Base-by-base conservation (phyloP, 1,139 yeast genomes). In the Blastobotrys proliferans region DNA sequence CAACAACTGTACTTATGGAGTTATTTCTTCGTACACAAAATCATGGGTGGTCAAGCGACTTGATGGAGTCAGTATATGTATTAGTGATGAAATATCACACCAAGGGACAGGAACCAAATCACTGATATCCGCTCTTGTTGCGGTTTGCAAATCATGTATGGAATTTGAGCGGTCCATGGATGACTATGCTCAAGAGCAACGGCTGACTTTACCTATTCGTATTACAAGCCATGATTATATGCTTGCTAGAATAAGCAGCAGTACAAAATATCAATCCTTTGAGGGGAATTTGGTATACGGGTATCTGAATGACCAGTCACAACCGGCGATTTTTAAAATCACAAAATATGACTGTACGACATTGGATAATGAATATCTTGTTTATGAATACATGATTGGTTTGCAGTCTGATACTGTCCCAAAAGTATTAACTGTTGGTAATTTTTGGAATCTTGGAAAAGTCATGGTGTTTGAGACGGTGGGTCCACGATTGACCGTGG, bases 391-490 rank as follows among this genome's bases (percentile, higher is more conserved):
- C 9, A 6, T 38, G 26, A 14, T 17, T 5, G 9, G 17, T 8
- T 24, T 29, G 3, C 41, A 38, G 13, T 36, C 20, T 5, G 17
- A 18, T 2, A 29, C 17, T 4, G 14, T 38, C 2, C 41, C 36
- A 4, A 10, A 11, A 9, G 11, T 38, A 9, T n/a, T 38, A 11
- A 9, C 21, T 11, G 22, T 10, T 6, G 41, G 41, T 6, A 38
- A 38, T 18, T 24, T 38, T 22, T 38, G 41, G 41, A 38, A 38
- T 16, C 11, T 38, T 13, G 41, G 31, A 9, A 38, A 38, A 25
- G 26, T 31, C 6, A 18, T 31, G 9, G 31, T 38, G 21, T 38
- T 16, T 22, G 41, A 38, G 24, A 9, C 21, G 4, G 16, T 20
- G 9, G 41, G 37, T 8, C 13, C 13, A 6, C 20, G 37, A 26